These are phyloP conservation scores for Eucalyptus caleyi DNA, from an alignment of 345 rosid genomes.

Conservation along the genomic window DNA sequence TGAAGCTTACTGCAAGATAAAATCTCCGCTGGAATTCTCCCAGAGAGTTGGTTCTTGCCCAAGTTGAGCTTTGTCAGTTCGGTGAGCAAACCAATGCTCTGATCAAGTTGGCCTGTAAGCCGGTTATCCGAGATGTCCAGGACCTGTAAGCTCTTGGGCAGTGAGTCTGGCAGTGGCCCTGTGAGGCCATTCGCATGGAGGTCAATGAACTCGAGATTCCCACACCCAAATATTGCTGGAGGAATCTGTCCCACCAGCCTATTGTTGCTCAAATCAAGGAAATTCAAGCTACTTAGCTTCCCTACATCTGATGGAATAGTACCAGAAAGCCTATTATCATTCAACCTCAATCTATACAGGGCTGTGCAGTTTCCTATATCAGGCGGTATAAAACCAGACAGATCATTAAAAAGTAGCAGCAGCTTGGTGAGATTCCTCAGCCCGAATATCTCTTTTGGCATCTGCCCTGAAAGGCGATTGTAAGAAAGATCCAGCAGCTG, in stretches of 20 bases:
- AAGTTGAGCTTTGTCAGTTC: conserved; percentile 70
- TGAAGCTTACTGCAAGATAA: conserved; percentile 62
- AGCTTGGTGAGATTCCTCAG: conserved; percentile 74
- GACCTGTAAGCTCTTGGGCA: conserved; percentile 54
- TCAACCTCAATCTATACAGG: conserved; percentile 54
- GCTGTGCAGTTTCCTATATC: conserved; percentile 78
- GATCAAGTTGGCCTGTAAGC: conserved; percentile 47
- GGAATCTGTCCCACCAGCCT: conserved; percentile 63
- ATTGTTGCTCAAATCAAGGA: conserved; percentile 63
- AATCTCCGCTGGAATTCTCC: conserved; percentile 61
- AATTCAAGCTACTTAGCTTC: conserved; percentile 47
- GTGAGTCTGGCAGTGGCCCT: conserved; percentile 51
- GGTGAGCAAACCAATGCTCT: conserved; percentile 48
- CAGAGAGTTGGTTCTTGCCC: conserved; percentile 57
- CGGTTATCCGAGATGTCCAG: conserved; percentile 69
- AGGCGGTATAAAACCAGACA: conserved; percentile 69
- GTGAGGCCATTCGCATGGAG: conserved; percentile 70
- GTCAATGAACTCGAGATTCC: conserved; percentile 61
- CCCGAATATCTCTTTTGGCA: conserved; percentile 51
- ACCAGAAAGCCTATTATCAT: conserved; percentile 61
- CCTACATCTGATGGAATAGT: conserved; percentile 74
- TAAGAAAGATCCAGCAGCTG: conserved; percentile 90
- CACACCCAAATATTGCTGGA: conserved; percentile 37
- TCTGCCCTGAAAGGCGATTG: conserved; percentile 63
- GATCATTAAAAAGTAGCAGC: conserved; percentile 61